Conservation (phyloP, 345 rosid species). For the Erodium maritimum region DNA sequence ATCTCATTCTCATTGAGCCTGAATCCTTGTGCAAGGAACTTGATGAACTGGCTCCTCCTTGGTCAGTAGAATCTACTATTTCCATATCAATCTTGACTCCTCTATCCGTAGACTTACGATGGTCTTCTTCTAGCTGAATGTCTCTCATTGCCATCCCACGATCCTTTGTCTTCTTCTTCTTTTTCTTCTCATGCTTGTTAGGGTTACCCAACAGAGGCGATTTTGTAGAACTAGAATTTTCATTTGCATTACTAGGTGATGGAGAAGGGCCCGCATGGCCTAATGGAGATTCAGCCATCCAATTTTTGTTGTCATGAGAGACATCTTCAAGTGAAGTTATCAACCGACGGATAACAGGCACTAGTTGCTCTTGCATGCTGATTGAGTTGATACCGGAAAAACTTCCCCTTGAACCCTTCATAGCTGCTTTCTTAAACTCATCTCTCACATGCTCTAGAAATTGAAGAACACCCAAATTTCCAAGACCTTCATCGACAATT, state of each 20-base stretch:
- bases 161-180: constrained; percentile 58
- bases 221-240: constrained; percentile 44
- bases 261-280: constrained; percentile 2
- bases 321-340: constrained; percentile 54
- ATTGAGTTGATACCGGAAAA: constrained; percentile 48
- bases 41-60: constrained; percentile 28
- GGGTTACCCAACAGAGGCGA: constrained; percentile 60
- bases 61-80: constrained; percentile 25
- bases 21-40: constrained; percentile 45
- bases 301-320: constrained; percentile 24
- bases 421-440: constrained; percentile 51
- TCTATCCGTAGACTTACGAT: constrained; percentile 42
- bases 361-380: constrained; percentile 46
- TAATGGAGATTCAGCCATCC: constrained; percentile 17
- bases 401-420: constrained; percentile 44
- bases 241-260: constrained; percentile 32
- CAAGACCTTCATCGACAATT: constrained; percentile 48
- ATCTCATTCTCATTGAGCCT: constrained; percentile 48
- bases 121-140: constrained; percentile 56
- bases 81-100: constrained; percentile 28
- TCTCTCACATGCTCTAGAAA: constrained; percentile 63
- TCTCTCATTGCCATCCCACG: constrained; percentile 46
- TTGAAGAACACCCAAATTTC: constrained; percentile 36
- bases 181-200: constrained; percentile 56
- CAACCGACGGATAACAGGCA: constrained; percentile 53